Evolutionary conservation across 768 basidiomycete genomes (phyloP), one percentile per base, ranked within the genome.

Genomic region (Termitomyces sp.): DNA sequence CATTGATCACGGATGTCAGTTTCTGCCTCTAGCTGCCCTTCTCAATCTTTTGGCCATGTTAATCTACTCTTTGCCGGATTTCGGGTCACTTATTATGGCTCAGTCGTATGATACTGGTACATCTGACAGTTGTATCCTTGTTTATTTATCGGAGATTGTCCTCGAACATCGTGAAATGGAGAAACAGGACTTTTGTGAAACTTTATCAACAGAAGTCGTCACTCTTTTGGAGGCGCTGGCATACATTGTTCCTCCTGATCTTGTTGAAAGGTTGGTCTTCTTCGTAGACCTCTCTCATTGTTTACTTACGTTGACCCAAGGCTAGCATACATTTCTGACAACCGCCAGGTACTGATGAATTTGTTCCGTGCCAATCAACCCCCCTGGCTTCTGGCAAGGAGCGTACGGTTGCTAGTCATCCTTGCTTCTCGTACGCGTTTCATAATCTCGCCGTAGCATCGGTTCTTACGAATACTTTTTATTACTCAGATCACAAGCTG

Each of bases 351-450:
- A 44, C 62, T 87, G 53, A 66, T 74, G 52, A 72, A 68, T 14
- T 69, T 91, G 24, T 69, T 90, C 16, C 72, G 81, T 58, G 61
- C 73, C 5, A 68, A 71, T 24, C 86, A 85, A 52, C 82, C 86
- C 2, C 58, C 65, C 5, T 79, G 79, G 74, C 66, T 89, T 27
- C 66, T 88, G 8, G 67, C 71, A 47, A 74, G 76, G 13, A 73
- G 76, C 39, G 69, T 77, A 18, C 77, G 80, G n/a, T 60, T 86
- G 14, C 69, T 91, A 27, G 67, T 79, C 18, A 68, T 83, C 53
- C 65, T 88, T 41, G 81, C 81, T 20, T 80, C 81, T 36, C 76
- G 84, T 86, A 63, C 59, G 85, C 72, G 49, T 26, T 61, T 61
- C 36, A 48, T 55, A 7, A 13, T 18, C 14, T 43, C 42, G 48